These are phyloP conservation scores for Debaryomyces udenii DNA, from an alignment of 1,139 yeast species.

Conservation along the genomic window DNA sequence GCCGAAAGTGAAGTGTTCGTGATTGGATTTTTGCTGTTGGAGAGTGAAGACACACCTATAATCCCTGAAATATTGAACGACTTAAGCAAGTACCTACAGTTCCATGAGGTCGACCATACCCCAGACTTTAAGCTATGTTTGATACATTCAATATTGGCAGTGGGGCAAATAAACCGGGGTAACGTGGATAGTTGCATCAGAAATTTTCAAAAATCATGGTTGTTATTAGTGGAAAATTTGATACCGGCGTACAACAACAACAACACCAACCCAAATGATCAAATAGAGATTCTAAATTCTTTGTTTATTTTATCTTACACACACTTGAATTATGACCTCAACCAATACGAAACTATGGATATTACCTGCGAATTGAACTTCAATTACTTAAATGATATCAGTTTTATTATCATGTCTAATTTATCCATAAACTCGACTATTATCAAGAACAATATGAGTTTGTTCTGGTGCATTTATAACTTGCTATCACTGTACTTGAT, in stretches of 20 bases:
- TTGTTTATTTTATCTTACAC: conserved; percentile 36
- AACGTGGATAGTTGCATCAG: conserved; percentile 28
- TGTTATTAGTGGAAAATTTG: conserved; percentile 42
- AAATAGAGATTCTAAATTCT: conserved; percentile 41
- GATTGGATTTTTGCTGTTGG: conserved; percentile 33
- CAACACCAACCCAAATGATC: conserved; percentile 37
- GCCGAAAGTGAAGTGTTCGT: conserved; percentile 21
- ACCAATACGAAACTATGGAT: conserved; percentile 16
- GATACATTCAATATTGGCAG: conserved; percentile 29
- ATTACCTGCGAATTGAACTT: conserved; percentile 41
- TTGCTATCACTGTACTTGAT: conserved; percentile 41
- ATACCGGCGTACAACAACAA: conserved; percentile 47
- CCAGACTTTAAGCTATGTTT: conserved; percentile 32
- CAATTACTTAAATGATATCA: conserved; percentile 50
- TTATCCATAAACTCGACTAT: conserved; percentile 22
- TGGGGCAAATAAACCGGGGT: conserved; percentile 27
- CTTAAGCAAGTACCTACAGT: conserved; percentile 9
- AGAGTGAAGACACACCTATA: conserved; percentile 3
- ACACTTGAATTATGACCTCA: conserved; percentile 33
- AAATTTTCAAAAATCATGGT: conserved; percentile 47
- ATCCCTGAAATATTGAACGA: conserved; percentile 5
- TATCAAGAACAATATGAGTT: conserved; percentile 26
- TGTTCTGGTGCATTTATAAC: conserved; percentile 50
- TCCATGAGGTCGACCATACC: conserved; percentile 17
- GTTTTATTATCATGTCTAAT: conserved; percentile 35